A percentile compares a stretch with the other conserved stretches of the same genome.
phyloP scores from a whole-genome alignment of 208 protist genomes.

The Trichomonas vaginalis region DNA sequence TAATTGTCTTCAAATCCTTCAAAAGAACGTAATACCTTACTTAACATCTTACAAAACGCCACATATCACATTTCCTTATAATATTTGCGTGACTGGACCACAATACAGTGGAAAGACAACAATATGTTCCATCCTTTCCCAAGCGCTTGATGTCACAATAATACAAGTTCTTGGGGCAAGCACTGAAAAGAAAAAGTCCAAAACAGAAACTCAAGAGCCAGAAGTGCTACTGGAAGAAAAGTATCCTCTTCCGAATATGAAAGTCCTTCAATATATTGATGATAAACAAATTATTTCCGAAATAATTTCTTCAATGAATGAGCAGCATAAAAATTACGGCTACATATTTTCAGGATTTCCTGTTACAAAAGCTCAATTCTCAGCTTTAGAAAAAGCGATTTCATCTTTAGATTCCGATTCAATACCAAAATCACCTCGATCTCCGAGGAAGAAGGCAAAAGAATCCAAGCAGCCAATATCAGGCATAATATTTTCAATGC shows the following conservation, averaged over 20 bases:
- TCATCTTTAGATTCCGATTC: not conserved
- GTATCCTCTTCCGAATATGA: not conserved
- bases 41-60: not conserved
- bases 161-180: not conserved
- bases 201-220: not conserved
- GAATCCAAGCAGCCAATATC: not conserved
- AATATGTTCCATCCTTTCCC: not conserved
- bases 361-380: not conserved
- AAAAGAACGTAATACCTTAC: not conserved
- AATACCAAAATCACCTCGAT: not conserved
- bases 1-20: not conserved
- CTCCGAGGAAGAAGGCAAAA: not conserved
- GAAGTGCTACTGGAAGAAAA: not conserved
- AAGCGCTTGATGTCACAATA: not conserved
- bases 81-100: not conserved
- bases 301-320: not conserved
- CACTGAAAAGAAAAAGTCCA: not conserved
- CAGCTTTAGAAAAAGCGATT: not conserved
- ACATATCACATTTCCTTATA: not conserved
- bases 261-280: not conserved
- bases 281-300: not conserved
- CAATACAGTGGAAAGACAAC: not conserved
- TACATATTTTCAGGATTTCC: not conserved
- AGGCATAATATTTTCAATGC: not conserved
- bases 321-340: not conserved